phyloP scores from a whole-genome alignment of 768 basidiomycete species.

The Chiua virens region DNA sequence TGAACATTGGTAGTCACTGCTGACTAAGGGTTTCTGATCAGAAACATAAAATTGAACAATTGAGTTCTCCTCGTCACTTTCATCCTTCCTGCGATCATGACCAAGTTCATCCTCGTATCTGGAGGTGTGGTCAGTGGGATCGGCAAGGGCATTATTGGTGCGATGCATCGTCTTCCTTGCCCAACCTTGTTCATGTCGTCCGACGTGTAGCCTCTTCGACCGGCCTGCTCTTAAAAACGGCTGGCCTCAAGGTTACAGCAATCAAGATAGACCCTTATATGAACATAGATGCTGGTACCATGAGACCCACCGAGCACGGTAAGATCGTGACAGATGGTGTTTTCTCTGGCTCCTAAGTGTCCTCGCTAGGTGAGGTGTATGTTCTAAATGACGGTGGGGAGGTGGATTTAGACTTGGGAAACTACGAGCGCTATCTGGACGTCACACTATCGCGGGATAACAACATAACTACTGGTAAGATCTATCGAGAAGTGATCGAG shows the following conservation, averaged over 20 bases:
- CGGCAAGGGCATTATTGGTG: constrained; percentile 99
- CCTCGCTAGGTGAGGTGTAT: constrained; percentile 83
- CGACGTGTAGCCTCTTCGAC: constrained; percentile 83
- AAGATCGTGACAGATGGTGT: constrained; percentile 30
- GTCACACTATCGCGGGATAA: constrained; percentile 93
- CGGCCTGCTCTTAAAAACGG: constrained; percentile 90
- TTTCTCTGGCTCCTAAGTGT: constrained; percentile 20
- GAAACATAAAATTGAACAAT: too few species aligned
- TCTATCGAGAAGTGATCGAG: constrained; percentile 95
- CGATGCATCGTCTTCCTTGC: constrained; percentile 29
- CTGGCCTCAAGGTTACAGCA: constrained; percentile 94
- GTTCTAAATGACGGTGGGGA: constrained; percentile 98
- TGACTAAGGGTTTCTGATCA: constrained; percentile 8
- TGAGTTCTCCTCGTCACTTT: neutral
- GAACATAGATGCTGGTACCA: constrained; percentile 99
- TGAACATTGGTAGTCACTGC: neutral
- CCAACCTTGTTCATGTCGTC: constrained; percentile 21
- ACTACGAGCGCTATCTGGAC: constrained; percentile 97
- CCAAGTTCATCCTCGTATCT: constrained; percentile 94
- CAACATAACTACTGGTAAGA: constrained; percentile 98
- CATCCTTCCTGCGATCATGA: constrained; percentile 49
- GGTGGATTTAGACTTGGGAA: constrained; percentile 96
- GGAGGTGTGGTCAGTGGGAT: constrained; percentile 99
- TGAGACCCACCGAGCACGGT: constrained; percentile 99
- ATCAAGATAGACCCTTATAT: constrained; percentile 99